Base-by-base conservation (phyloP, 495 filamentous ascomycete genomes). In the Talaromyces proteolyticus region DNA sequence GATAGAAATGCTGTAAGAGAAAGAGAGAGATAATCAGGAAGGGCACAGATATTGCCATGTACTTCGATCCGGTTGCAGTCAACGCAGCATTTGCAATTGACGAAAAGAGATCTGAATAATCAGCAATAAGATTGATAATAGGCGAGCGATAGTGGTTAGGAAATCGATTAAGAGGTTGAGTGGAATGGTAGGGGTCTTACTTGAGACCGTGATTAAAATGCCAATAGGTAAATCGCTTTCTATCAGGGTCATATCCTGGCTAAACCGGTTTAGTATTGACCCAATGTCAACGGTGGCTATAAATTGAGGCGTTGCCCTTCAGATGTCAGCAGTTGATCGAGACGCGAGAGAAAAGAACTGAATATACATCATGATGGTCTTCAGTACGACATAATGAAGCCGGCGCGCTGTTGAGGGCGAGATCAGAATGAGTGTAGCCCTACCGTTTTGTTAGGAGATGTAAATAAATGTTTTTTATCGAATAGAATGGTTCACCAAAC, bases 241-340 rank as follows among this genome's bases (percentile, higher is more conserved):
- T 17, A 85, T 74, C 6, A 84, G 68, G 42, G 75, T 66, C 25
- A 85, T 67, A 48, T 84, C 81, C 54, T 84, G 79, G 56, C 75
- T 79, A 59, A 84, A 85, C 20, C 80, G 64, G 54, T 76, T 75
- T 22, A 73, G 59, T 3, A 72, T 75, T 5, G 62, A 48, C 23
- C 74, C 74, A 20, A 58, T 71, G 44, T 76, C 72, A 4, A 34
- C 29, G 29, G 29, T 34, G 1, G 29, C 29, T 34, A 34, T 2
- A 34, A 34, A 34, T 34, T 34, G 29, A 34, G 29, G 29, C 29
- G 29, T 34, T 34, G 29, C 29, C 29, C 29, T 34, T 34, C 1
- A 34, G 29, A 34, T 4, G 4, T 34, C 4, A 34, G 29, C 29
- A 34, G 29, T 34, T 34, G 29, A 34, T 34, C 4, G 29, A 34